A percentile compares a stretch with the other conserved stretches of the same genome.
Conservation (phyloP, 495 filamentous ascomycete species). For the Penicillium tannophilum region DNA sequence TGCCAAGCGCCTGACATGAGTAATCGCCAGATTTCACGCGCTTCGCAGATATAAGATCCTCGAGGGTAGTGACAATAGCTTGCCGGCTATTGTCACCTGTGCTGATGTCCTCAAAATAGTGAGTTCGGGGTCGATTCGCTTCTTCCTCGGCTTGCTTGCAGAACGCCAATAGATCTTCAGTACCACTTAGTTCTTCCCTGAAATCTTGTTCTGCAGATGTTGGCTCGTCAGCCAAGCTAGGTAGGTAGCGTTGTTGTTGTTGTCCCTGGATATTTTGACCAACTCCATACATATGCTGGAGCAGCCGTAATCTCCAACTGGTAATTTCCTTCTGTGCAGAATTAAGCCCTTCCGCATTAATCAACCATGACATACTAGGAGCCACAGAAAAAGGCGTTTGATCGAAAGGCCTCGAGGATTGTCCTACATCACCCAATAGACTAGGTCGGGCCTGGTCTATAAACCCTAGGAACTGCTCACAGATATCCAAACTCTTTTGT, state of each 20-base stretch:
- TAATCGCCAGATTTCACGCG: constrained; percentile 10
- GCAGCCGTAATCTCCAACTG: neutral
- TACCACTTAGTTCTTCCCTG: too few relatives aligned
- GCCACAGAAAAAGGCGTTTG: neutral
- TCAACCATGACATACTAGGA: neutral
- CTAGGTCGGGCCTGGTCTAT: constrained; percentile 3
- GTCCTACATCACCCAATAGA: neutral
- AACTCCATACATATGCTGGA: neutral
- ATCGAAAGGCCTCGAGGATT: neutral
- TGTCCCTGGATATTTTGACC: too few relatives aligned
- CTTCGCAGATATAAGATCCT: constrained; percentile 16
- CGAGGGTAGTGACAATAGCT: constrained; percentile 14
- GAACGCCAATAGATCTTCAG: constrained; percentile 1
- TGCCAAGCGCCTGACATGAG: neutral
- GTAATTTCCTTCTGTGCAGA: constrained; percentile 2
- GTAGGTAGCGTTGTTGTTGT: too few relatives aligned
- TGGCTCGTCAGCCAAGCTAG: too few relatives aligned
- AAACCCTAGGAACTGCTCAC: constrained; percentile 1
- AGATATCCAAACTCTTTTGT: constrained; percentile 7
- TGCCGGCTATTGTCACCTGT: constrained; percentile 11
- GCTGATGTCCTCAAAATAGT: constrained; percentile 13
- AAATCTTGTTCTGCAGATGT: too few relatives aligned
- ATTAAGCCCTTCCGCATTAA: constrained; percentile 2
- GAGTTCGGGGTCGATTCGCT: constrained; percentile 8
- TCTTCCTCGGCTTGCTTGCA: constrained; percentile 11